Conservation (phyloP, 2,329 filamentous ascomycete species). For the Colletotrichum sp. region DNA sequence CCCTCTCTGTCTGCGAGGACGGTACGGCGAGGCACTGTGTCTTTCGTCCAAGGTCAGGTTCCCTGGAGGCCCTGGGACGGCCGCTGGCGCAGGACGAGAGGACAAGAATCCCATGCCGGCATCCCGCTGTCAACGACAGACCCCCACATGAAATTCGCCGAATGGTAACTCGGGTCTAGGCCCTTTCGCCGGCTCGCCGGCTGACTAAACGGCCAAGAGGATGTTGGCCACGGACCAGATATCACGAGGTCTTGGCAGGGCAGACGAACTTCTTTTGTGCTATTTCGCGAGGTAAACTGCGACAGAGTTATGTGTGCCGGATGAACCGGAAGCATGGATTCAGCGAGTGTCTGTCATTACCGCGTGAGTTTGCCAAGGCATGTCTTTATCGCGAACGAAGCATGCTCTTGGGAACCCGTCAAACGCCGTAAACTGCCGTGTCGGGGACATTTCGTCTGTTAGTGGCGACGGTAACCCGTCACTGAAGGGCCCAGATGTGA, state of each 20-base stretch:
- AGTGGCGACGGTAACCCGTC: neutral
- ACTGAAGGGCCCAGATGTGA: neutral
- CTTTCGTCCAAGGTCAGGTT: neutral
- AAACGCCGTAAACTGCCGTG: neutral
- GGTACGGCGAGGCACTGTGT: neutral
- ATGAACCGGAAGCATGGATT: neutral
- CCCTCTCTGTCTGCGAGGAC: neutral
- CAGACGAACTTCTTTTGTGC: neutral
- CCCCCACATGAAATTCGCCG: neutral
- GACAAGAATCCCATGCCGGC: neutral
- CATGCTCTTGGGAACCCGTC: neutral
- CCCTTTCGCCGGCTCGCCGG: neutral
- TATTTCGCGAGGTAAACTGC: neutral
- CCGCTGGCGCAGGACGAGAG: neutral
- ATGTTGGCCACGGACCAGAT: neutral
- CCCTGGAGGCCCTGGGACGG: neutral
- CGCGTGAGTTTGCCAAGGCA: neutral
- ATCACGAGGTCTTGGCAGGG: neutral
- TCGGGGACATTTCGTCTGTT: neutral
- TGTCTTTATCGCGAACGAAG: neutral
- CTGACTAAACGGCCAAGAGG: neutral
- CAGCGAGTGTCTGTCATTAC: neutral
- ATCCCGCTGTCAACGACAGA: slow-evolving; percentile 6
- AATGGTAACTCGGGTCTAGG: neutral
- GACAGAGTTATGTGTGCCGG: neutral